Evolutionary conservation across 2,329 filamentous ascomycete species (phyloP).

Genomic region (Bipolaris zeicola): DNA sequence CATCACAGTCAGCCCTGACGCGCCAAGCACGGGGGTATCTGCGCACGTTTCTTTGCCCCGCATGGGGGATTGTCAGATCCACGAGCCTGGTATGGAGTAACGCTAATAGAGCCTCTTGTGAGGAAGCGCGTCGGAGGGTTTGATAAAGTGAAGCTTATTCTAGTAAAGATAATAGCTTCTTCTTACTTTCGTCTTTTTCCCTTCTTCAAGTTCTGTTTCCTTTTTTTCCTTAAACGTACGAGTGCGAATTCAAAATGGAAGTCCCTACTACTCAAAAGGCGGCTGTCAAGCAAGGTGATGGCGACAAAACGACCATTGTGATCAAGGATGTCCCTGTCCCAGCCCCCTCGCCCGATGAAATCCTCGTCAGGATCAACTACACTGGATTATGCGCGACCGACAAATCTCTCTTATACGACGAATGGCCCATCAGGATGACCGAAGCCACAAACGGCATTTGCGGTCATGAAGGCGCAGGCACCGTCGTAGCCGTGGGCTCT

Average conservation of each 20-base stretch:
- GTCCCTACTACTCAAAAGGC: constrained; percentile 45
- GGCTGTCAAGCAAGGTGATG: constrained; percentile 42
- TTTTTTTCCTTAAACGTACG: too few relatives aligned
- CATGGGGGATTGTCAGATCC: not conserved
- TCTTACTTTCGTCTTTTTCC: too few relatives aligned
- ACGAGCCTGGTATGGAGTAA: not conserved
- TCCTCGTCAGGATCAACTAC: constrained; percentile 61
- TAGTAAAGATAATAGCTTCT: too few relatives aligned
- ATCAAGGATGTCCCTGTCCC: constrained; percentile 41
- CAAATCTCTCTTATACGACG: constrained; percentile 45
- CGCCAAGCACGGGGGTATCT: not conserved
- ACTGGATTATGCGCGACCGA: constrained; percentile 65
- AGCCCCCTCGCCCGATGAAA: constrained; percentile 56
- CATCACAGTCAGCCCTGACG: too few relatives aligned
- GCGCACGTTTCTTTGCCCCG: not conserved
- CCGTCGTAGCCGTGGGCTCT: constrained; percentile 72
- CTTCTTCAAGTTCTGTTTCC: too few relatives aligned
- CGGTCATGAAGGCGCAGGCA: constrained; percentile 75
- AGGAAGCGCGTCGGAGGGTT: not conserved
- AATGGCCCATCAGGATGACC: constrained; percentile 43
- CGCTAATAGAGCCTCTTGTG: not conserved
- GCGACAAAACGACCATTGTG: constrained; percentile 24
- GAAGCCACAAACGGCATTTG: constrained; percentile 60
- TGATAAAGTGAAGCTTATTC: not conserved
- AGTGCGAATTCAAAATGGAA: constrained; percentile 22